Conservation (phyloP, 106 monocot genomes). For the Dendrobium catenatum region DNA sequence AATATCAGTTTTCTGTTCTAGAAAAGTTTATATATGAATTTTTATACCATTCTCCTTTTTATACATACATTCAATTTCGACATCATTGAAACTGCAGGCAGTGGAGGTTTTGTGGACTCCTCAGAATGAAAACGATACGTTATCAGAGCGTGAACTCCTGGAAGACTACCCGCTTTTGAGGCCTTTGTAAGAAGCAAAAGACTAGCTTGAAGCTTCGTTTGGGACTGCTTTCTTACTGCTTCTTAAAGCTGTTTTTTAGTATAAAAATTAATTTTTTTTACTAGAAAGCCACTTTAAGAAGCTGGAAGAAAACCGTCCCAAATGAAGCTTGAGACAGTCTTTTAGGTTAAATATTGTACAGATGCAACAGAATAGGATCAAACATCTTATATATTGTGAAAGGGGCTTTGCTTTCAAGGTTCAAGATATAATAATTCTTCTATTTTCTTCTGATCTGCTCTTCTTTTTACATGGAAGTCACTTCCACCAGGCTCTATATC, state of each 20-base stretch:
- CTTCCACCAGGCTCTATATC: neutral
- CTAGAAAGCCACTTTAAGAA: too few relatives aligned
- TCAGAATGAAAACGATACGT: constrained; percentile 83
- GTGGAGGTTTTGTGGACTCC: constrained; percentile 98
- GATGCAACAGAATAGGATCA: neutral
- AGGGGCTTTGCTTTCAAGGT: neutral
- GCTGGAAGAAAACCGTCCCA: too few relatives aligned
- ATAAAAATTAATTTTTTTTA: too few relatives aligned
- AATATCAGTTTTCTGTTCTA: too few relatives aligned
- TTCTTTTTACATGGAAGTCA: neutral
- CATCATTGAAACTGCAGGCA: constrained; percentile 35
- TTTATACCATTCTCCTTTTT: too few relatives aligned
- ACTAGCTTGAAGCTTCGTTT: neutral
- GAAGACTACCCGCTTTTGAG: constrained; percentile 90
- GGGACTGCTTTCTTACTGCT: too few relatives aligned
- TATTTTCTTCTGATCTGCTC: neutral
- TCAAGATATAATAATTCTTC: neutral
- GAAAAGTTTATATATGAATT: too few relatives aligned
- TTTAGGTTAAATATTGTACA: neutral
- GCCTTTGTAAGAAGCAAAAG: constrained; percentile 32
- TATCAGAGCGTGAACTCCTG: constrained; percentile 76
- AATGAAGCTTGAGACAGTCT: neutral
- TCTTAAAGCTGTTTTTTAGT: too few relatives aligned
- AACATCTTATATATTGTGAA: neutral
- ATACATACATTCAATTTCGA: neutral